Conservation (phyloP, 768 basidiomycete genomes). For the Aureoboletus auriporus region DNA sequence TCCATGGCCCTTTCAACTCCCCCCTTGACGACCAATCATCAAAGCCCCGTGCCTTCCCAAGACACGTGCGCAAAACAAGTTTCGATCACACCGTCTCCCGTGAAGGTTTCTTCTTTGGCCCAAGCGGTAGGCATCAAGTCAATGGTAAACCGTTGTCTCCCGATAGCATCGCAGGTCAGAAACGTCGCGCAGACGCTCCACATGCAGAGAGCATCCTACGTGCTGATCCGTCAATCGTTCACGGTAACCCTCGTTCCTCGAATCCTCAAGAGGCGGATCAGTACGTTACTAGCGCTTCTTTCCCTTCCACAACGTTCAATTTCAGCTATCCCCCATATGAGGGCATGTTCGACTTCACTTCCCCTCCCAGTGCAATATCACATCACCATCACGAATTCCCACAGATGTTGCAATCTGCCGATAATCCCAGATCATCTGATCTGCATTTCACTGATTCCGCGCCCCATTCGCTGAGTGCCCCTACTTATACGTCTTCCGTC, state of each 20-base stretch:
- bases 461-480: conserved; percentile 26
- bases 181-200: conserved; percentile 78
- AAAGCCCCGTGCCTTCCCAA: conserved; percentile 61
- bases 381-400: conserved; percentile 33
- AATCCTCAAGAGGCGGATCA: conserved; percentile 37
- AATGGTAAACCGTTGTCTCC: conserved; percentile 70
- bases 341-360: conserved; percentile 51
- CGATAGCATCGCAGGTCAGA: conserved; percentile 63
- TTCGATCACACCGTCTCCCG: conserved; percentile 88
- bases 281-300: conserved; percentile 43
- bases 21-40: conserved; percentile 30
- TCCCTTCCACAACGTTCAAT: conserved; percentile 68
- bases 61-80: conserved; percentile 89
- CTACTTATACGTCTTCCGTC: conserved; percentile 35
- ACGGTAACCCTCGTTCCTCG: conserved; percentile 30
- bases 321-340: conserved; percentile 71
- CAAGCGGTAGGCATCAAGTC: conserved; percentile 73
- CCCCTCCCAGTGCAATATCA: conserved; percentile 29
- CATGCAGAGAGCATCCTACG: conserved; percentile 78
- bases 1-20: conserved; percentile 50
- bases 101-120: conserved; percentile 54
- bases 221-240: conserved; percentile 64
- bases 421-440: conserved; percentile 27
- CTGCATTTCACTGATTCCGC: conserved; percentile 30
- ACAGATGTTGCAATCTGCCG: conserved; percentile 29